Percentiles rank a stretch among this genome's conserved stretches.
phyloP scores from a whole-genome alignment of 1,284 basidiomycete genomes.

The Rhodotorula sp. region DNA sequence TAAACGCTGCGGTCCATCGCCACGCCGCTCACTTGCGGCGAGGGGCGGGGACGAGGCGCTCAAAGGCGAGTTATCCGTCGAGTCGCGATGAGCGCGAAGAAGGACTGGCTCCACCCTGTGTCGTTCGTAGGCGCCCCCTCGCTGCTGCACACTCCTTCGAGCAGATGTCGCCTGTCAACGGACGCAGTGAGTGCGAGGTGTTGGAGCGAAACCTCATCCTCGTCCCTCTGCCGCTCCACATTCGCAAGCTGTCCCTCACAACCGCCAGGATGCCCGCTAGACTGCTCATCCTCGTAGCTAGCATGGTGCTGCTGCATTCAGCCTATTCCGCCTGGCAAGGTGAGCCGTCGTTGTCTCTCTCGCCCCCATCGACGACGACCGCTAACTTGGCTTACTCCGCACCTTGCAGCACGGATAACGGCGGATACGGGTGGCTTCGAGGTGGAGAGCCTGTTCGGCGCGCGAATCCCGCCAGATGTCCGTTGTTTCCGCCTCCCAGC shows the following conservation, averaged over 20 bases:
- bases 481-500: neutral
- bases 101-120: too few relatives aligned
- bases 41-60: neutral
- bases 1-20: neutral
- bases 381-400: neutral
- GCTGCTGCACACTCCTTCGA: too few relatives aligned
- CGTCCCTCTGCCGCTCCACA: neutral
- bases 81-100: too few relatives aligned
- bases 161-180: too few relatives aligned
- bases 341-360: neutral
- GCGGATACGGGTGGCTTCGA: neutral
- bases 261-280: slow-evolving; percentile 1
- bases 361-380: neutral
- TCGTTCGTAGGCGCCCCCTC: too few relatives aligned
- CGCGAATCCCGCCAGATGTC: neutral
- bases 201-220: too few relatives aligned
- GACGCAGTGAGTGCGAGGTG: too few relatives aligned
- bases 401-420: neutral
- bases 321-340: slow-evolving; percentile 30
- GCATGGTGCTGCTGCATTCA: slow-evolving; percentile 11
- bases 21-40: too few relatives aligned
- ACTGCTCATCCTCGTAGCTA: slow-evolving; percentile 3
- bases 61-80: too few relatives aligned
- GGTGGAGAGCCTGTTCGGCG: neutral
- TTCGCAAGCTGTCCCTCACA: too few relatives aligned